These are phyloP conservation scores for Neonectria coccinea DNA, from an alignment of 2,329 filamentous ascomycete genomes.

Conservation along the genomic window DNA sequence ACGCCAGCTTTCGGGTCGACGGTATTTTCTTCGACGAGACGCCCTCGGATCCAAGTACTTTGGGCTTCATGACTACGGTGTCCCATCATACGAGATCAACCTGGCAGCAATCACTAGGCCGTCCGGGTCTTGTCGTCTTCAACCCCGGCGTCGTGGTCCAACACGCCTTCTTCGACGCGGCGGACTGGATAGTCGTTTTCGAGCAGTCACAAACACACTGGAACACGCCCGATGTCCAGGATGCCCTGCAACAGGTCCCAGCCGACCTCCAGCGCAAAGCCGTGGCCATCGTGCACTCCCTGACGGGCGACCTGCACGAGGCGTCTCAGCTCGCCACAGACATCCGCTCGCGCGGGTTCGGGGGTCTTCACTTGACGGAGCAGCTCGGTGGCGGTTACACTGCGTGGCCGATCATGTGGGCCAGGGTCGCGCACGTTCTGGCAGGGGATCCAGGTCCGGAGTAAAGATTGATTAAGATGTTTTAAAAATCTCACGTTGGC, in stretches of 20 bases:
- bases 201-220: slow-evolving; percentile 30
- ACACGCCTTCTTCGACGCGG: slow-evolving; percentile 22
- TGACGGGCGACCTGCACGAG: slow-evolving; percentile 9
- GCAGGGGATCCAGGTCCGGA: not conserved
- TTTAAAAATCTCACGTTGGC: not conserved
- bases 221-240: slow-evolving; percentile 17
- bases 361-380: slow-evolving; percentile 34
- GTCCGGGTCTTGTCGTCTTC: slow-evolving; percentile 20
- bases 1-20: slow-evolving; percentile 23
- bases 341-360: slow-evolving; percentile 20
- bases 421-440: slow-evolving; percentile 13
- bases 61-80: slow-evolving; percentile 13
- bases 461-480: not conserved
- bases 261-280: slow-evolving; percentile 13
- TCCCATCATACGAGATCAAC: slow-evolving; percentile 29
- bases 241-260: slow-evolving; percentile 5
- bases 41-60: slow-evolving; percentile 16
- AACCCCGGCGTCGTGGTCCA: slow-evolving; percentile 31
- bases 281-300: slow-evolving; percentile 34
- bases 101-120: slow-evolving; percentile 16
- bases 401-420: slow-evolving; percentile 29
- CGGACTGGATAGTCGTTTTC: slow-evolving; percentile 29
- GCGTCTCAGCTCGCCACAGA: slow-evolving; percentile 20
- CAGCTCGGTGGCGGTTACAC: slow-evolving; percentile 32
- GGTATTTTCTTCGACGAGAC: slow-evolving; percentile 39